A percentile compares a stretch with the other conserved stretches of the same genome.
These are phyloP conservation scores for Schizosaccharomyces cryophilus DNA, from an alignment of 805 yeast species.

Conservation along the genomic window DNA sequence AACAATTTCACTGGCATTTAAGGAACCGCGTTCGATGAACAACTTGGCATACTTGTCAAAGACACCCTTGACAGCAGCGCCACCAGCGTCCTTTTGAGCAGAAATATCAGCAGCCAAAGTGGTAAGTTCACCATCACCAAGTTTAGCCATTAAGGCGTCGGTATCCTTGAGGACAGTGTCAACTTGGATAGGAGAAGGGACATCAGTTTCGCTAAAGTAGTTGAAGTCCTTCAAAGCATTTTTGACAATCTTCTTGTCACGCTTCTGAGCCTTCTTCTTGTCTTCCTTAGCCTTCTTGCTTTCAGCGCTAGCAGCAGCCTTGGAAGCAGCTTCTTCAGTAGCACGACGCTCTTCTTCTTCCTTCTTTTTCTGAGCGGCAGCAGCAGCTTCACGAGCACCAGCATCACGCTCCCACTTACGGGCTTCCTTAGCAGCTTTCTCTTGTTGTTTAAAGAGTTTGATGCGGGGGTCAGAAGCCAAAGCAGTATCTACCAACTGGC, in stretches of 20 bases:
- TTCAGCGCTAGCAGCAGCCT: conserved; percentile 41
- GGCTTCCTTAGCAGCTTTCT: conserved; percentile 80
- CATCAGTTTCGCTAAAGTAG: conserved; percentile 55
- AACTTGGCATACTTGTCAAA: conserved; percentile 11
- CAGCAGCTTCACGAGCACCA: conserved; percentile 91
- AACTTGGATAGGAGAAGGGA: conserved; percentile 30
- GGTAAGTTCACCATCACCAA: conserved; percentile 57
- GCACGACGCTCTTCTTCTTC: conserved; percentile 71
- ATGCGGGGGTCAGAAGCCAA: conserved; percentile 84
- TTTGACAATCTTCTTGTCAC: conserved; percentile 78
- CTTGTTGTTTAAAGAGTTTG: conserved; percentile 74
- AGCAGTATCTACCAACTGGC: conserved; percentile 71
- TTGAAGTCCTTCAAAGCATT: conserved; percentile 55
- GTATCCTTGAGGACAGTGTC: conserved; percentile 32
- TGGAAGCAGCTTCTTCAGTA: conserved; percentile 45
- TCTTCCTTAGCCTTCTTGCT: conserved; percentile 91
- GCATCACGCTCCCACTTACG: conserved; percentile 96
- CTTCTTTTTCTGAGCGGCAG: conserved; percentile 59
- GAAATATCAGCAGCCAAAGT: conserved; percentile 45
- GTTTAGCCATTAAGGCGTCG: conserved; percentile 49
- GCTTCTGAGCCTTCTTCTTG: conserved; percentile 75
- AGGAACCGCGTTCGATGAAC: not conserved
- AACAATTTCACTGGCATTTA: not conserved
- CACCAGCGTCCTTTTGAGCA: not conserved
- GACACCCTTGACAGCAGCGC: conserved; percentile 30